Evolutionary conservation across 805 yeast genomes (phyloP).

Genomic region (Tetrapisispora arboricola): DNA sequence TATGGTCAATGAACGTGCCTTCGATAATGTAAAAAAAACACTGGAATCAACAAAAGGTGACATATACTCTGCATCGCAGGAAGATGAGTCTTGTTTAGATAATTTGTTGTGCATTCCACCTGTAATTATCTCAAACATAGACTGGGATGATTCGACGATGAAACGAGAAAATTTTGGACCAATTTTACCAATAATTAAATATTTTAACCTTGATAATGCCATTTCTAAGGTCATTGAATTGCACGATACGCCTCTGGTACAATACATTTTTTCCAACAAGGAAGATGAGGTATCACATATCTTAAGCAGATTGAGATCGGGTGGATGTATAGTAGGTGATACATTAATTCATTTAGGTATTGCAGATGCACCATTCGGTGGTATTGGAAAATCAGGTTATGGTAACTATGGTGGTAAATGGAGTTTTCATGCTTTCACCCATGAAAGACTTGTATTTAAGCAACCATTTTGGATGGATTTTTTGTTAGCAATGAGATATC

Average conservation of each 20-base stretch:
- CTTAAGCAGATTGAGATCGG: slow-evolving; percentile 51
- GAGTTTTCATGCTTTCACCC: slow-evolving; percentile 67
- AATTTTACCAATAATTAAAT: slow-evolving; percentile 60
- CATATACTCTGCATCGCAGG: slow-evolving; percentile 2
- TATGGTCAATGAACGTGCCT: slow-evolving; percentile 47
- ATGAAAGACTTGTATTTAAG: slow-evolving; percentile 54
- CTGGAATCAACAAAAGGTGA: slow-evolving; percentile 43
- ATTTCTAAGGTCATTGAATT: slow-evolving; percentile 34
- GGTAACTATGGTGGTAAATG: slow-evolving; percentile 74
- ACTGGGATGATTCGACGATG: slow-evolving; percentile 64
- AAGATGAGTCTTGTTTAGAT: slow-evolving; percentile 28
- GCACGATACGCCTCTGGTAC: slow-evolving; percentile 74
- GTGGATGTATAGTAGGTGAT: slow-evolving; percentile 63
- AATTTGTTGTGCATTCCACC: slow-evolving; percentile 52
- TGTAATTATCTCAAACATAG: slow-evolving; percentile 55
- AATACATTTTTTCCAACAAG: slow-evolving; percentile 53
- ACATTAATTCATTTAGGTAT: slow-evolving; percentile 61
- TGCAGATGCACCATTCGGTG: slow-evolving; percentile 76
- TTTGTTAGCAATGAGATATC: slow-evolving; percentile 50
- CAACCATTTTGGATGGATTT: slow-evolving; percentile 60
- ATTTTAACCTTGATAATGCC: slow-evolving; percentile 35
- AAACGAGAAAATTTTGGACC: slow-evolving; percentile 77
- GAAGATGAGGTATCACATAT: slow-evolving; percentile 41
- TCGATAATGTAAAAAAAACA: slow-evolving; percentile 34
- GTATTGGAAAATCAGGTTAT: slow-evolving; percentile 73